Percentiles rank a stretch among this genome's conserved stretches.
Evolutionary conservation across 345 rosid species (phyloP).

Genomic region (Hevea brasiliensis): DNA sequence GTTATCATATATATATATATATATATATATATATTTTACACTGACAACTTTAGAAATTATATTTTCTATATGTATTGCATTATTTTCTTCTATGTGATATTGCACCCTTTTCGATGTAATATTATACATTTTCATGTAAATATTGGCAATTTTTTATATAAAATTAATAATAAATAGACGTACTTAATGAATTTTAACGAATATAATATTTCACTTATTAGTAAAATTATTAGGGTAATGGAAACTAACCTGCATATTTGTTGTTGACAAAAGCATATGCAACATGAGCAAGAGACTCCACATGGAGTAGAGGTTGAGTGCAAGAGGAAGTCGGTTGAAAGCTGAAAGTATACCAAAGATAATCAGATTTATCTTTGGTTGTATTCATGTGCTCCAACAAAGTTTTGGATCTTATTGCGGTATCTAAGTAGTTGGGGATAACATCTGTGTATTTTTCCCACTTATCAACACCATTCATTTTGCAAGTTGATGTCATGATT

Average conservation of each 20-base stretch:
- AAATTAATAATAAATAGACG: no score
- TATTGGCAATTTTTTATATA: no score
- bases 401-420: conserved; percentile 7
- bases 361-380: conserved; percentile 28
- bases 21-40: no score
- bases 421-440: conserved; percentile 34
- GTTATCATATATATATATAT: no score
- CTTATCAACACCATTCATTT: conserved; percentile 33
- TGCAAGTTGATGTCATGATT: conserved; percentile 31
- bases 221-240: no score
- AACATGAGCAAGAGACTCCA: conserved; percentile 26
- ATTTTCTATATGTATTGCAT: no score
- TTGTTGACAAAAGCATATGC: conserved; percentile 27
- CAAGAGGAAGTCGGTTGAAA: conserved; percentile 54
- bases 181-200: no score
- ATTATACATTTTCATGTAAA: no score
- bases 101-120: no score
- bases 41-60: no score
- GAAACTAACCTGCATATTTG: conserved; percentile 17
- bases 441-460: conserved; percentile 64
- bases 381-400: conserved; percentile 22
- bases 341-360: conserved; percentile 43
- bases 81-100: no score
- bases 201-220: no score
- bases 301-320: conserved; percentile 22